Evolutionary conservation across 257 asterid species (phyloP).

Genomic region (Lycium ferocissimum): DNA sequence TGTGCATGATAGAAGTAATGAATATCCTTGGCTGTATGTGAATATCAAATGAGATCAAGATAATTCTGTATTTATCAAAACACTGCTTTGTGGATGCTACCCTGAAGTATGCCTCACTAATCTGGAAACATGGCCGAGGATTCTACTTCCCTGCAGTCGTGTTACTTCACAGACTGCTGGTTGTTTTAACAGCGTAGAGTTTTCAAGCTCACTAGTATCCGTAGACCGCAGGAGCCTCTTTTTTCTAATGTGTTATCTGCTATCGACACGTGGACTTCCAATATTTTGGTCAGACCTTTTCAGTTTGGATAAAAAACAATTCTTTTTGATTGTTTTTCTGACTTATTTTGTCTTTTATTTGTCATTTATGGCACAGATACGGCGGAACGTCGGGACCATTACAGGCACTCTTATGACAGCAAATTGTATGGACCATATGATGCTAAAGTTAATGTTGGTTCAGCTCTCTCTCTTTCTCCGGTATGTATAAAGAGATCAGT

Average conservation of each 20-base stretch:
- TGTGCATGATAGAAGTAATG: not conserved
- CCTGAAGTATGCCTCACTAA: conserved; percentile 11
- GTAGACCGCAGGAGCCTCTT: not conserved
- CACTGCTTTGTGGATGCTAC: not conserved
- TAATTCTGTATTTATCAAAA: conserved; percentile 8
- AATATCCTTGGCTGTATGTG: not conserved
- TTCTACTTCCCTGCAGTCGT: not conserved
- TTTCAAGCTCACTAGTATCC: not conserved
- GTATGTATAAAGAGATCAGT: conserved; percentile 27
- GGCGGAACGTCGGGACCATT: conserved; percentile 63
- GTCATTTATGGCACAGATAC: conserved; percentile 51
- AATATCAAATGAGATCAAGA: not conserved
- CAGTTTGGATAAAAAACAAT: not conserved
- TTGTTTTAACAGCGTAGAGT: not conserved
- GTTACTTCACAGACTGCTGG: not conserved
- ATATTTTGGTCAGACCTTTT: not conserved
- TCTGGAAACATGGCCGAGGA: conserved; percentile 17
- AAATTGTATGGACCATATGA: conserved; percentile 70
- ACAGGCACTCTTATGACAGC: conserved; percentile 67
- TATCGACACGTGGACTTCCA: not conserved
- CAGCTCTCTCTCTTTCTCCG: conserved; percentile 42
- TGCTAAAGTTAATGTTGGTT: conserved; percentile 65
- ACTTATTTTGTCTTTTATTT: conserved; percentile 35
- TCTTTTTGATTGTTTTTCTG: conserved; percentile 24
- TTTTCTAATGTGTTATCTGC: not conserved